Evolutionary conservation across 495 filamentous ascomycete genomes (phyloP).

Genomic region (Lasiosphaeriaceae sp.): DNA sequence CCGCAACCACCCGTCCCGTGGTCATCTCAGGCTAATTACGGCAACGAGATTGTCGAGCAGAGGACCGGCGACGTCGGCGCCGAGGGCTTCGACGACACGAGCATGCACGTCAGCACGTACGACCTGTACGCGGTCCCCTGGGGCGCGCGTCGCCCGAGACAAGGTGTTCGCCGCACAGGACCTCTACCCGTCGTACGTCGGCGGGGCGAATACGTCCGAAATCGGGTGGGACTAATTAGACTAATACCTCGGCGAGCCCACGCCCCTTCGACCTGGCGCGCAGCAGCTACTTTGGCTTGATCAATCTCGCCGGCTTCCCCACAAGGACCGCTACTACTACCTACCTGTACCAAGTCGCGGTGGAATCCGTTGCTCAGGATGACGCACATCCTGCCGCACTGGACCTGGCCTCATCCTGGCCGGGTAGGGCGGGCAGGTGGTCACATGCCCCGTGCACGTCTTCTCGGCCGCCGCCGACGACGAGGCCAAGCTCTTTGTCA

Average conservation of each 20-base stretch:
- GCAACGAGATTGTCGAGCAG: constrained; percentile 48
- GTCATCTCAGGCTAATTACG: constrained; percentile 45
- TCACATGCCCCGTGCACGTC: constrained; percentile 46
- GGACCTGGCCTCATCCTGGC: constrained; percentile 45
- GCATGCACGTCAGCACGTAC: constrained; percentile 40
- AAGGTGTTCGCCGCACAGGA: constrained; percentile 47
- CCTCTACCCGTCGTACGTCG: constrained; percentile 37
- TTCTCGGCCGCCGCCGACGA: constrained; percentile 41
- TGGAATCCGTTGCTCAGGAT: constrained; percentile 38
- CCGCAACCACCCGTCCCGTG: constrained; percentile 48
- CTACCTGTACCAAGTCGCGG: constrained; percentile 46
- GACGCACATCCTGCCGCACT: constrained; percentile 49
- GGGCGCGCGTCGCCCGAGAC: constrained; percentile 42
- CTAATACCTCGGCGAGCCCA: constrained; percentile 50
- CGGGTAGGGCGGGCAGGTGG: too few species aligned
- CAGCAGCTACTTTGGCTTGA: constrained; percentile 48
- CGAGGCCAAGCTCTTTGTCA: constrained; percentile 45
- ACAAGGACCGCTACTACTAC: constrained; percentile 51
- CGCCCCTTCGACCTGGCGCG: constrained; percentile 39
- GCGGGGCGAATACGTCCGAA: constrained; percentile 53
- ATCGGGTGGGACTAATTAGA: constrained; percentile 49
- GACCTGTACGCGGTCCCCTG: constrained; percentile 40
- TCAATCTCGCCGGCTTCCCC: constrained; percentile 48
- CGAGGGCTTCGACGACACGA: constrained; percentile 16
- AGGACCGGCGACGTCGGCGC: constrained; percentile 26